Base-by-base conservation (phyloP, 192 early-diverging fungal genomes). In the Coemansia sp. region DNA sequence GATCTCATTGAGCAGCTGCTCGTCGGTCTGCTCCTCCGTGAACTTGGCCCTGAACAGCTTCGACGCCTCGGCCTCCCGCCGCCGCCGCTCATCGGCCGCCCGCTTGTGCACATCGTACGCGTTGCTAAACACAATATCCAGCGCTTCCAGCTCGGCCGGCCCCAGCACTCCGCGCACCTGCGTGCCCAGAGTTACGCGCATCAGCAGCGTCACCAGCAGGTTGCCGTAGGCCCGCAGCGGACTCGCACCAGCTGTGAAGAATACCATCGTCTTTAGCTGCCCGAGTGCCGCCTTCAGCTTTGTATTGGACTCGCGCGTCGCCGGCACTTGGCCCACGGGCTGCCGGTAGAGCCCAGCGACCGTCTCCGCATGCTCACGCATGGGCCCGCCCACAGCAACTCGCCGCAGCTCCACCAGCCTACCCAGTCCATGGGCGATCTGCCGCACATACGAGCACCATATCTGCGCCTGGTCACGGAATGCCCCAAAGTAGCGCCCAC, bases 1-100 rank as follows among this genome's bases (percentile, higher is more conserved):
- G 30, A 86, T 72, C 47, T 87, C 79, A 27, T 66, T 66, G 23
- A 91, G 65, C 38, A 90, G 81, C 30, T 67, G 62, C 46, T 87
- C 88, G 26, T 88, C 84, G 1, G 82, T 70, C 39, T 84, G 83
- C 39, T 92, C 62, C 21, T 34, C 50, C 1, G 53, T 36, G 2
- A 30, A 53, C 28, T 54, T 44, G 36, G 30, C 36, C 40, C 38
- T 43, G 62, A 72, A 72, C 39, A 64, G 44, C 14, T 45, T 60
- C 9, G 68, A 56, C 4, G 61, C 62, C 50, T 72, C 68, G 1
- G 52, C 50, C 8, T 64, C 62, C 13, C 53, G 43, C 33, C 37
- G 54, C 31, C 54, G 51, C 28, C 49, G 38, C 52, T 64, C 68
- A 5, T 56, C 68, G 7, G 28, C 41, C 0, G 68, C 47, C 10